Evolutionary conservation across 177 flowering plant genomes (phyloP).

Genomic region (Vitis hybrid): DNA sequence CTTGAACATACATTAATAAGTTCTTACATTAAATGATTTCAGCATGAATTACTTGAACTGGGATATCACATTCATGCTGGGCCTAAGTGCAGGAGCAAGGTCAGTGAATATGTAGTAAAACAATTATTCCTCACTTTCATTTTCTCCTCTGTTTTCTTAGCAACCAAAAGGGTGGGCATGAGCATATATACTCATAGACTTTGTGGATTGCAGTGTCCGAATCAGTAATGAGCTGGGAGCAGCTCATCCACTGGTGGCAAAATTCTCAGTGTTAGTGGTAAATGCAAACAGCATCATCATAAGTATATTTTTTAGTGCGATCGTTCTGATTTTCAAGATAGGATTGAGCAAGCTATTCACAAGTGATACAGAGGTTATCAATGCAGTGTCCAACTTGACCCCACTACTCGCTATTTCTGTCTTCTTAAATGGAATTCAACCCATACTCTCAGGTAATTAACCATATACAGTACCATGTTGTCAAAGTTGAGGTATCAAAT

Average conservation of each 20-base stretch:
- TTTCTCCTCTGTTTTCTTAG: background rate
- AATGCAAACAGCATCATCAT: constrained; percentile 47
- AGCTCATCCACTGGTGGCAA: constrained; percentile 51
- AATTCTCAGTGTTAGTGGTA: constrained; percentile 59
- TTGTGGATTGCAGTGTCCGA: constrained; percentile 45
- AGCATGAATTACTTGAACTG: constrained; percentile 76
- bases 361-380: constrained; percentile 39
- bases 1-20: background rate
- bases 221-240: constrained; percentile 78
- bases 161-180: background rate
- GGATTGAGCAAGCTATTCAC: constrained; percentile 54
- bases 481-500: no score
- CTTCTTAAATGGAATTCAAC: constrained; percentile 65
- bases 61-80: constrained; percentile 81
- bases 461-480: no score
- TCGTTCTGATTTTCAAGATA: constrained; percentile 41
- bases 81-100: constrained; percentile 74
- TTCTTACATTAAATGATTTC: constrained; percentile 17
- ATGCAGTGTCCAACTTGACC: constrained; percentile 45
- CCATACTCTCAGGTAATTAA: constrained; percentile 57
- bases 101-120: constrained; percentile 11
- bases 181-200: no score
- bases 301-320: constrained; percentile 42
- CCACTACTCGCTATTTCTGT: constrained; percentile 66
- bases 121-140: background rate